Percentiles rank a stretch among this genome's conserved stretches.
These are phyloP conservation scores for Monosporascus sp. DNA, from an alignment of 2,329 filamentous ascomycete genomes.

Conservation along the genomic window DNA sequence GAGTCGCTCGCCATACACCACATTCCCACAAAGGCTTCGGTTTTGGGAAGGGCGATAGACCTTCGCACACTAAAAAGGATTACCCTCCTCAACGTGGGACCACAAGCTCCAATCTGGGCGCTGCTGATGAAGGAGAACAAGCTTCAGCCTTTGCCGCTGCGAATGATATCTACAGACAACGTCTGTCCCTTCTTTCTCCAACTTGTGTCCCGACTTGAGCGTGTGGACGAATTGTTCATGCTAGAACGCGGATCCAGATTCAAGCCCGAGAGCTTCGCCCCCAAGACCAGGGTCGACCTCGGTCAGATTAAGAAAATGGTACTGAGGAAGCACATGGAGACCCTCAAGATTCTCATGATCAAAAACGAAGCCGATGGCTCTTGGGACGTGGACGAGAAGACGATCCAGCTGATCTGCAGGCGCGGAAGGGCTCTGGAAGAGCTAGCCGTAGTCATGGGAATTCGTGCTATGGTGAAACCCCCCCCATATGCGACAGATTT, in stretches of 20 bases:
- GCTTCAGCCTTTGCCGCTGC: conserved; percentile 43
- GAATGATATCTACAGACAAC: conserved; percentile 59
- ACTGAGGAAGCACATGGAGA: conserved; percentile 52
- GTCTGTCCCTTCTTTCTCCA: conserved; percentile 51
- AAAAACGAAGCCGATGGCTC: conserved; percentile 47
- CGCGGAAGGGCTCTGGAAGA: conserved; percentile 48
- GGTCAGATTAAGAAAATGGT: conserved; percentile 54
- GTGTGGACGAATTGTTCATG: conserved; percentile 54
- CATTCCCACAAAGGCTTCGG: conserved; percentile 54
- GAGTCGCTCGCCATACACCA: conserved; percentile 51
- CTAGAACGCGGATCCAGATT: conserved; percentile 48
- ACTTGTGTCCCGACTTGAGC: conserved; percentile 46
- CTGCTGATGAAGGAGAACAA: conserved; percentile 51
- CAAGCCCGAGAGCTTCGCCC: conserved; percentile 48
- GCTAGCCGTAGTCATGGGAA: conserved; percentile 50
- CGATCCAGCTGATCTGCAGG: conserved; percentile 48
- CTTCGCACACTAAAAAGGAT: conserved; percentile 50
- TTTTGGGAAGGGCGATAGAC: conserved; percentile 53
- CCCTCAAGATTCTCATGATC: conserved; percentile 53
- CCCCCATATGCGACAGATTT: background rate
- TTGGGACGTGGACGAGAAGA: conserved; percentile 56
- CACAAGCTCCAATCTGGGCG: conserved; percentile 56
- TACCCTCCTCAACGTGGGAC: conserved; percentile 59
- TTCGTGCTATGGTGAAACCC: conserved; percentile 47
- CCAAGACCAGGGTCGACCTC: conserved; percentile 44